Conservation (phyloP, 1,284 basidiomycete species). For the Wallemia ichthyophaga region DNA sequence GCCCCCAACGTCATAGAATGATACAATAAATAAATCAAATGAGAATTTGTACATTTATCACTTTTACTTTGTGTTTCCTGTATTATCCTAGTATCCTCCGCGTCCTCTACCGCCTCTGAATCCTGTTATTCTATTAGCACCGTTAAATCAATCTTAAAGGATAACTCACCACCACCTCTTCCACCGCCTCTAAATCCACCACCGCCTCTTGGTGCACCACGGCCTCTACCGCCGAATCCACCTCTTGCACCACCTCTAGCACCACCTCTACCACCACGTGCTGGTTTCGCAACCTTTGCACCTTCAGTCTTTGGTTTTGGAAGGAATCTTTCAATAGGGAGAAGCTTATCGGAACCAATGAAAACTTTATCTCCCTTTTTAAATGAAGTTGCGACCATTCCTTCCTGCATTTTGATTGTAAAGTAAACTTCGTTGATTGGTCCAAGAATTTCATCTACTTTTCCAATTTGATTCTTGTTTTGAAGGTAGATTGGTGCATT, state of each 20-base stretch:
- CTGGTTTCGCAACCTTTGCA: conserved; percentile 24
- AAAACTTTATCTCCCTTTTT: conserved; percentile 95
- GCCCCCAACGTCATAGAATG: no score
- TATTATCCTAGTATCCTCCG: background rate
- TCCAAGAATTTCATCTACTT: conserved; percentile 84
- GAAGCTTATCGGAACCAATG: conserved; percentile 78
- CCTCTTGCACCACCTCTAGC: conserved; percentile 16
- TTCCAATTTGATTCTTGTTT: conserved; percentile 87
- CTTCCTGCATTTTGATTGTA: conserved; percentile 86
- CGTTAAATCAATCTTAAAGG: background rate
- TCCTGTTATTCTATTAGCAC: background rate
- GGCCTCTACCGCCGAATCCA: conserved; percentile 19
- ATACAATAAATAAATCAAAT: background rate
- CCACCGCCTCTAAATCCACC: conserved; percentile 18
- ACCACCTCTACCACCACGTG: conserved; percentile 9
- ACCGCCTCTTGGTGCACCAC: conserved; percentile 18
- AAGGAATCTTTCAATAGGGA: conserved; percentile 87
- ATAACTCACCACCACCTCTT: conserved; percentile 8
- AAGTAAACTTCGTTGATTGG: conserved; percentile 98
- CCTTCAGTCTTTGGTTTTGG: conserved; percentile 66
- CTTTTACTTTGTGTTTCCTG: background rate
- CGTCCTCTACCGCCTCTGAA: background rate
- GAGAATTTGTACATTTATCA: background rate
- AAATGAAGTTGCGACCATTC: conserved; percentile 84
- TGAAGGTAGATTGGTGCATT: conserved; percentile 96